A percentile compares a stretch with the other conserved stretches of the same genome.
Conservation (phyloP, 106 monocot genomes). For the Vanilla planifolia region DNA sequence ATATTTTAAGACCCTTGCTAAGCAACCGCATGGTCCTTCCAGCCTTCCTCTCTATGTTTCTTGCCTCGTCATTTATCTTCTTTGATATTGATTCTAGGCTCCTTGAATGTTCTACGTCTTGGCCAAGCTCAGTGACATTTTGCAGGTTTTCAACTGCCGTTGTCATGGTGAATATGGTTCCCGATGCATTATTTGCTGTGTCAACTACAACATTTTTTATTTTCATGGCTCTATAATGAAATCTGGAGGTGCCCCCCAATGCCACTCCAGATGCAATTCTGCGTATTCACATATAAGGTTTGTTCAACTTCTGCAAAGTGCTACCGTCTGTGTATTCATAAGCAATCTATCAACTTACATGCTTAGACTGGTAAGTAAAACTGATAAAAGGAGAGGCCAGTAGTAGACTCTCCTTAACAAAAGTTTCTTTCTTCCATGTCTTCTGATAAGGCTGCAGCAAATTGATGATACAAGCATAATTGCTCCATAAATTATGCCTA, state of each 20-base stretch:
- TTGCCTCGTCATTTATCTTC: constrained; percentile 47
- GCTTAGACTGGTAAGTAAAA: constrained; percentile 39
- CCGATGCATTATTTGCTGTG: constrained; percentile 54
- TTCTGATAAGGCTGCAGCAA: constrained; percentile 19
- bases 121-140: constrained; percentile 21
- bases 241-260: constrained; percentile 43
- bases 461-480: constrained; percentile 15
- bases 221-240: constrained; percentile 53
- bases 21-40: constrained; percentile 32
- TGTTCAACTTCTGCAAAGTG: not conserved
- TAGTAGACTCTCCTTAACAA: constrained; percentile 16
- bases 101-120: constrained; percentile 12
- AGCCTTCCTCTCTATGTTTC: constrained; percentile 48
- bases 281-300: constrained; percentile 4
- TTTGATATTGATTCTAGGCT: constrained; percentile 35
- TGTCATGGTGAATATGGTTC: constrained; percentile 66
- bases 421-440: constrained; percentile 15
- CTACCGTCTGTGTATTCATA: not conserved
- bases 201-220: constrained; percentile 47
- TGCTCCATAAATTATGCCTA: constrained; percentile 30
- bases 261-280: constrained; percentile 70
- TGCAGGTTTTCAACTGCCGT: constrained; percentile 44
- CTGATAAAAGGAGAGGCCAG: constrained; percentile 27
- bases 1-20: constrained; percentile 56
- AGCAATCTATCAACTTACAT: constrained; percentile 40